These are phyloP conservation scores for Cytospora chrysosperma DNA, from an alignment of 2,329 filamentous ascomycete genomes.

Conservation along the genomic window DNA sequence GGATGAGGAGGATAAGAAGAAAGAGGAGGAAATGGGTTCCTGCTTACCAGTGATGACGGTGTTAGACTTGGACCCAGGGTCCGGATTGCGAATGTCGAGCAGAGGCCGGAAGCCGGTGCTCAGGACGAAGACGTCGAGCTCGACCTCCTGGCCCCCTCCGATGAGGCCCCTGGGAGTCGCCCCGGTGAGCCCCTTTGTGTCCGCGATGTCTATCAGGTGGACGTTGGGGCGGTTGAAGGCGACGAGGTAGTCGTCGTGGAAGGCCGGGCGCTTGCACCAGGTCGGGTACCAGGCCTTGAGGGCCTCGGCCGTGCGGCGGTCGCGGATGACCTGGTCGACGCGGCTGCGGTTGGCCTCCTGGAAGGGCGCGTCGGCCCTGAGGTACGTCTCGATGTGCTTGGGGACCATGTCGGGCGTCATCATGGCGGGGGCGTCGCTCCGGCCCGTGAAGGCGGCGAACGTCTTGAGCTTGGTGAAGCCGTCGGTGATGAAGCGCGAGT, in stretches of 20 bases:
- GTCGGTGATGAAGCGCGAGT: constrained; percentile 39
- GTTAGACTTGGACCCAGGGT: constrained; percentile 22
- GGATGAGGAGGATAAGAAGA: too few relatives aligned
- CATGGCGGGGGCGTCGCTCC: constrained; percentile 36
- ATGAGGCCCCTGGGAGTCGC: constrained; percentile 9
- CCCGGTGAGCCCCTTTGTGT: constrained; percentile 37
- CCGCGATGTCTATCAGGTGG: constrained; percentile 45
- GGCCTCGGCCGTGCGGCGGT: constrained; percentile 39
- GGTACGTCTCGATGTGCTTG: constrained; percentile 37
- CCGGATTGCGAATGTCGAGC: neutral
- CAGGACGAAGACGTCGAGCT: constrained; percentile 24
- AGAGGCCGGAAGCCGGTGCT: constrained; percentile 23
- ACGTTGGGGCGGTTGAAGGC: constrained; percentile 51
- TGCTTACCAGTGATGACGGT: constrained; percentile 12
- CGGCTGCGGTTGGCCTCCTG: constrained; percentile 42
- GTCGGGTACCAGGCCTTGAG: constrained; percentile 51
- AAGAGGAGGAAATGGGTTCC: too few relatives aligned
- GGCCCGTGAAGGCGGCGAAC: constrained; percentile 2
- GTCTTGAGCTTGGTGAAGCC: constrained; percentile 37
- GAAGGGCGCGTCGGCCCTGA: constrained; percentile 42
- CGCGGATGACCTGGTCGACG: constrained; percentile 41
- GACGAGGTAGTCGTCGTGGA: constrained; percentile 48
- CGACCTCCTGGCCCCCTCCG: neutral
- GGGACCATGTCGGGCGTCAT: constrained; percentile 36
- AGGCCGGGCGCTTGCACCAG: constrained; percentile 53